Evolutionary conservation across 805 yeast genomes (phyloP), one percentile per base, ranked within the genome.

Genomic region (Trichomonascus vanleenenianus): DNA sequence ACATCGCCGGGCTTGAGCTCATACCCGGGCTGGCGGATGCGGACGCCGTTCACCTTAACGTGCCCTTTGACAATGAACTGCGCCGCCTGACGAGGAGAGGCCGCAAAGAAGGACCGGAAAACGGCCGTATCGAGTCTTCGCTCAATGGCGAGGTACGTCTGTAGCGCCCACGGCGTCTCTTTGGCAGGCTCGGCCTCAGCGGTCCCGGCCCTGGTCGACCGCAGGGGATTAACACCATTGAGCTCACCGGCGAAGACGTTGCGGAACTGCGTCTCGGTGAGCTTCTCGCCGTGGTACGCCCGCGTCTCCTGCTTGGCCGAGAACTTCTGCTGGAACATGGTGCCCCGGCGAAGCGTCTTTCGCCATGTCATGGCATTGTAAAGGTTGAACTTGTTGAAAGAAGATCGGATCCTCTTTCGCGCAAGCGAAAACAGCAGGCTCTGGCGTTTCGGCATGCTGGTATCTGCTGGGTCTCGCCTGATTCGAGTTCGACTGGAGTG

Each of bases 261-360:
- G 60, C 83, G 83, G 82, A 88, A 85, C 60, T 89, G 78, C 15
- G 77, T 70, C 63, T 93, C 98, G 1, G 91, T 84, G 46, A 91
- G 64, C 62, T 83, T 86, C 59, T 93, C 97, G 56, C 98, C 98
- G 63, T 91, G 98, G 64, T 91, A 91, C 1, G 91, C 83, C 67
- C 98, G 78, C 6, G 97, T 82, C 61, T 89, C 96, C 61, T 79
- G 83, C 64, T 93, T 91, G 43, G 96, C 82, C 5, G 74, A 67
- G 91, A 95, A 93, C 66, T 88, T 87, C 65, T 91, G 95, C 66
- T 86, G 95, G 67, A 74, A 93, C 48, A 86, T 70, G n/a, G 95
- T 78, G 65, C 76, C 76, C 3, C 79, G 73, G 50, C 72, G 75
- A 76, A 45, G 63, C 68, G 31, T 74, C 72, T 40, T 78, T 72